Evolutionary conservation across 352 stramenopile species (phyloP).

Genomic region (Phytophthora vignae): DNA sequence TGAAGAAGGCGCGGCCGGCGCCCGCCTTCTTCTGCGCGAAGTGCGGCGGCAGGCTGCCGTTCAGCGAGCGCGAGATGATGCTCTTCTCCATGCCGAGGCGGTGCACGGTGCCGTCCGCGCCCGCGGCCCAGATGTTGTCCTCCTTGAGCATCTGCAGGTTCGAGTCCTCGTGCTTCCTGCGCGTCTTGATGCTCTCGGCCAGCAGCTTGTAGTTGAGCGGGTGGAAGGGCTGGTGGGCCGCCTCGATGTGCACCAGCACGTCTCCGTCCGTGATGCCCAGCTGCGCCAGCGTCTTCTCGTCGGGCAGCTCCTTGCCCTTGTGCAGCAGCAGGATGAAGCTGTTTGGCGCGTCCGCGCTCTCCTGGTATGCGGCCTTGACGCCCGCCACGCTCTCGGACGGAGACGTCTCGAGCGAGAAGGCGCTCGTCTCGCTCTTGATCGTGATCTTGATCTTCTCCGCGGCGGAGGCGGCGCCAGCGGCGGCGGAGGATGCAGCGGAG

Average conservation of each 20-base stretch:
- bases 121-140: conserved; percentile 90
- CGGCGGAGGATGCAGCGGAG: background rate
- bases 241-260: conserved; percentile 88
- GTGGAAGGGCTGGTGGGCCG: conserved; percentile 86
- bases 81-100: conserved; percentile 87
- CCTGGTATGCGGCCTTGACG: conserved; percentile 87
- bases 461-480: background rate
- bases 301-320: conserved; percentile 85
- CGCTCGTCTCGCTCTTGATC: conserved; percentile 81
- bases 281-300: conserved; percentile 89
- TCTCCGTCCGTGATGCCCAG: conserved; percentile 56
- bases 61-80: conserved; percentile 75
- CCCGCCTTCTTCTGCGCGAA: conserved; percentile 68
- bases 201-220: conserved; percentile 88
- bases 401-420: conserved; percentile 74
- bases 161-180: conserved; percentile 80
- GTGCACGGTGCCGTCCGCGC: conserved; percentile 80
- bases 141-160: conserved; percentile 88
- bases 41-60: conserved; percentile 51
- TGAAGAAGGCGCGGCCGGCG: conserved; percentile 80
- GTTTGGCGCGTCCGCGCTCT: conserved; percentile 63
- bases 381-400: conserved; percentile 79
- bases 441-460: conserved; percentile 72
- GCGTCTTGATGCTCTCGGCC: conserved; percentile 80
- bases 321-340: conserved; percentile 86